Base-by-base conservation (phyloP, 176 grass and related monocot species). In the Carex pumila region DNA sequence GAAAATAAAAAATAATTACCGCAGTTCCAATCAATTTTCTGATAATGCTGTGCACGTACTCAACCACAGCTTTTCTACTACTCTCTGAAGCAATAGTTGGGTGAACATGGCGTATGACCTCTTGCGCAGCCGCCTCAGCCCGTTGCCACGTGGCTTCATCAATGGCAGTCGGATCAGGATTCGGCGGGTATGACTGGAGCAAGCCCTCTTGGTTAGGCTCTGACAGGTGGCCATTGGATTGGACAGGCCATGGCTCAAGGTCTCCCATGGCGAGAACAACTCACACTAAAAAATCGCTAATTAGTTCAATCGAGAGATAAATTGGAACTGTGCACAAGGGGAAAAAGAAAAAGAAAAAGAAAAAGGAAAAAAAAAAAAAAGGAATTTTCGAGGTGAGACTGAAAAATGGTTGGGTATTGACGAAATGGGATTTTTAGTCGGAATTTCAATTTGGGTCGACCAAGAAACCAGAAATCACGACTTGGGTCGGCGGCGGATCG, bases 11-110 rank as follows among this genome's bases (percentile, higher is more conserved):
- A 81, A 62, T 4, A 83, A 61, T 90, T 81, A 92, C 92, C 92
- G 84, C 82, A 25, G 71, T 91, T 4, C 58, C 69, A 64, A 88
- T 84, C 34, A 30, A 80, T 70, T 8, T 25, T 70, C 32, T 83
- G 88, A 95, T 79, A 80, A 93, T 88, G 22, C 53, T 32, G 89
- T 95, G 87, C 65, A 98, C 88, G 75, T 95, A 95, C 36, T 71
- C 86, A 3, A 95, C 79, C 65, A 98, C 88, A 85, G 86, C 88
- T 60, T 88, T 87, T 67, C 95, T 88, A 55, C 93, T 88, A 21
- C 25, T 64, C 60, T 98, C 92, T 11, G 92, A 98, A 61, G 87
- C 49, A 15, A 77, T 53, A 75, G 89, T 95, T n/a, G 95, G 95
- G 84, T 91, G 91, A 79, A 98, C 88, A 83, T 76, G 87, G 31